Evolutionary conservation across 78 protist genomes (phyloP).

Genomic region (Emiliania huxleyi): DNA sequence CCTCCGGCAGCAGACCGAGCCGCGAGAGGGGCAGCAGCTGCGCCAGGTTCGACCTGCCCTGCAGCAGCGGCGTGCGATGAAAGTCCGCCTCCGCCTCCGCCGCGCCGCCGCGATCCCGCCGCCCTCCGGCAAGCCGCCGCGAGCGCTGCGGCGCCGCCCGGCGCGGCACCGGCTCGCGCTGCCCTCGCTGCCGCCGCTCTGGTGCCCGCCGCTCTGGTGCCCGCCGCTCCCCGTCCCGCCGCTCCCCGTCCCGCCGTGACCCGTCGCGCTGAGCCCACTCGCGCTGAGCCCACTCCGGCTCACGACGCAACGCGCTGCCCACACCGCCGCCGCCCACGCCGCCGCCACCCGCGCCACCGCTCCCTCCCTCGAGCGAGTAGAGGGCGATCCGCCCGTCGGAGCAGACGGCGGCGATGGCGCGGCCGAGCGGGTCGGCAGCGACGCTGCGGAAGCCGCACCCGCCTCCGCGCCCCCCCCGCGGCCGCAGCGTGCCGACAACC

Average conservation of each 20-base stretch:
- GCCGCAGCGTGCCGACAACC: not conserved
- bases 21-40: not conserved
- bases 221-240: too few relatives aligned
- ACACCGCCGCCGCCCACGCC: not conserved
- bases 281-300: too few relatives aligned
- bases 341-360: not conserved
- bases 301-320: too few relatives aligned
- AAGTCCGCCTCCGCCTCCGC: not conserved
- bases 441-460: not conserved
- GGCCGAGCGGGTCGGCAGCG: not conserved
- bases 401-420: not conserved
- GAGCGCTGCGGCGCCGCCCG: too few relatives aligned
- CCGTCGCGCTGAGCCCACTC: too few relatives aligned
- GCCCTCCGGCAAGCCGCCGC: too few relatives aligned
- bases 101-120: too few relatives aligned
- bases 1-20: not conserved
- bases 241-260: too few relatives aligned
- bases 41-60: not conserved
- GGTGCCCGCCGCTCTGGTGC: too few relatives aligned
- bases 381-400: not conserved
- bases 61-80: not conserved
- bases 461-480: too few relatives aligned
- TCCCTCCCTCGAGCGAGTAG: not conserved
- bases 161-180: too few relatives aligned
- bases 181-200: too few relatives aligned